Evolutionary conservation across 495 filamentous ascomycete genomes (phyloP).

Genomic region (Parathielavia appendiculata): DNA sequence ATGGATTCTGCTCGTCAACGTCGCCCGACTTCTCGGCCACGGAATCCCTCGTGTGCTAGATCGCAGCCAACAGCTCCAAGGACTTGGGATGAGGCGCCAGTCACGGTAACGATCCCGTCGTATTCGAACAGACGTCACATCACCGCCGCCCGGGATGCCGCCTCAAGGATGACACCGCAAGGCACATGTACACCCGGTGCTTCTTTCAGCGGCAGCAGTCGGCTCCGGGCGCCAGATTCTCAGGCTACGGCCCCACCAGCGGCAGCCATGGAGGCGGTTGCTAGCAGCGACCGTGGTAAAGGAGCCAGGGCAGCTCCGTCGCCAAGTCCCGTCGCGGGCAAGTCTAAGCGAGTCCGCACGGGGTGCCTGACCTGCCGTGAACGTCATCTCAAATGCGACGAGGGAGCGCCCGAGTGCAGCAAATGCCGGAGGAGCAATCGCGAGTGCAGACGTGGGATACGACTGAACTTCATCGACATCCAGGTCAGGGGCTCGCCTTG

Average conservation of each 20-base stretch:
- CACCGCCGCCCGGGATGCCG: constrained; percentile 22
- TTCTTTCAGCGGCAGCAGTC: not conserved
- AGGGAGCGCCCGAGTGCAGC: constrained; percentile 67
- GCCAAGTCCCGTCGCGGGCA: constrained; percentile 38
- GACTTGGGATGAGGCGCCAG: constrained; percentile 26
- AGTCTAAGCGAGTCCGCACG: constrained; percentile 66
- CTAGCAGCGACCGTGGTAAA: not conserved
- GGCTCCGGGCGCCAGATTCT: not conserved
- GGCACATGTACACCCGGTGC: constrained; percentile 2
- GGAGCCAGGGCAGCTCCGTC: constrained; percentile 15
- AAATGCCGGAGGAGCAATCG: constrained; percentile 89
- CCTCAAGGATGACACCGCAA: constrained; percentile 29
- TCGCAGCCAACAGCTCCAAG: not conserved
- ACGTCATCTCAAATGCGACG: constrained; percentile 67
- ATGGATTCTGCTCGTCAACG: constrained; percentile 1
- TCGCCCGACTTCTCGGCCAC: not conserved
- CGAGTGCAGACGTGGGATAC: constrained; percentile 77
- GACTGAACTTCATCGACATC: constrained; percentile 90
- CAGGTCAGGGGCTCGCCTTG: constrained; percentile 65
- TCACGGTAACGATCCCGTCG: no score
- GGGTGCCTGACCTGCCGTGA: constrained; percentile 76
- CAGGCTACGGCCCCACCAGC: not conserved
- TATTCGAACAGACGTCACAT: constrained; percentile 30
- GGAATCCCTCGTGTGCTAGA: not conserved
- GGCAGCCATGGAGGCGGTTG: constrained; percentile 16